Evolutionary conservation across 345 rosid species (phyloP).

Genomic region (Schrenkiella parvula): DNA sequence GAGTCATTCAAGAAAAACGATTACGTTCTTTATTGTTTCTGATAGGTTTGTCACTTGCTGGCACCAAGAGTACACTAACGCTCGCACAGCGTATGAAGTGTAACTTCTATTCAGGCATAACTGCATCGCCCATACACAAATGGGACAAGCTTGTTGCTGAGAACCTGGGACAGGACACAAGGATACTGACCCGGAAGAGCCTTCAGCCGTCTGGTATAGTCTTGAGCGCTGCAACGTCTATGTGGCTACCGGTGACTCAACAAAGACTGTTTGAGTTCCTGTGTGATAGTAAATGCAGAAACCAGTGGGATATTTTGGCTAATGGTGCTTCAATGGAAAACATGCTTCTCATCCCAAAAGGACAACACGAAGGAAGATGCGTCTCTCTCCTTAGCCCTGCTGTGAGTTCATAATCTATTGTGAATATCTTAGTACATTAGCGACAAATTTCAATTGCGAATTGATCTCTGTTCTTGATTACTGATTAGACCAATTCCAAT

Average conservation of each 20-base stretch:
- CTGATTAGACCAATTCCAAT: not conserved
- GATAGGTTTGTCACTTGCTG: slow-evolving; percentile 40
- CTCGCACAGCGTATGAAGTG: slow-evolving; percentile 57
- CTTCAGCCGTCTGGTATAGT: slow-evolving; percentile 47
- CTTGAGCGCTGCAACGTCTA: slow-evolving; percentile 54
- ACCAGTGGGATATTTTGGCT: slow-evolving; percentile 58
- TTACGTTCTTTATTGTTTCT: not conserved
- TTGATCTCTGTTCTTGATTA: not conserved
- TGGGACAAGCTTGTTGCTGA: slow-evolving; percentile 53
- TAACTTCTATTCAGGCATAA: slow-evolving; percentile 53
- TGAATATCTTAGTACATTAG: not conserved
- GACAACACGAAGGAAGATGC: slow-evolving; percentile 34
- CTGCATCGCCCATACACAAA: slow-evolving; percentile 39
- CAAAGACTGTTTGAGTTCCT: slow-evolving; percentile 60
- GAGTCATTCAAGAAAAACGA: not conserved
- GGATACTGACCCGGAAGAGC: slow-evolving; percentile 50
- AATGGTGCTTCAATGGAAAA: slow-evolving; percentile 44
- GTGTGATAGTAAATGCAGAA: slow-evolving; percentile 42
- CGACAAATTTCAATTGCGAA: not conserved
- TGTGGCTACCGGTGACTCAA: slow-evolving; percentile 56
- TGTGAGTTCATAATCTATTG: slow-evolving; percentile 34
- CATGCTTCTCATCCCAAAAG: slow-evolving; percentile 44
- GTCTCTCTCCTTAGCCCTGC: slow-evolving; percentile 52
- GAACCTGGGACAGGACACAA: slow-evolving; percentile 42
- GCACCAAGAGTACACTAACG: slow-evolving; percentile 51